Percentiles rank a stretch among this genome's conserved stretches.
Evolutionary conservation across 192 early-diverging fungal species (phyloP).

Genomic region (Podochytrium sp.): DNA sequence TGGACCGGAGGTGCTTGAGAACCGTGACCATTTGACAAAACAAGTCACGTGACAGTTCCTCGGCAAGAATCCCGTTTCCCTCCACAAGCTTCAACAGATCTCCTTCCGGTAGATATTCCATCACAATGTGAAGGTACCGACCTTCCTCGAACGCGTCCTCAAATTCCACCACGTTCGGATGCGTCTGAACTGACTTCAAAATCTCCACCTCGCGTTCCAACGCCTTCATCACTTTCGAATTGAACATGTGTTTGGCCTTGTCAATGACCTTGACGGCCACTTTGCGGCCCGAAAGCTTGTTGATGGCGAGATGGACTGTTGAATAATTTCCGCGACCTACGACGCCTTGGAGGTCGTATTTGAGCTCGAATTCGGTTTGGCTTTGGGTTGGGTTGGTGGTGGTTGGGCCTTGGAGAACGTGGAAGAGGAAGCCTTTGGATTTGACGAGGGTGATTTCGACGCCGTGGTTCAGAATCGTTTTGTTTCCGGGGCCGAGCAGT

Average conservation of each 20-base stretch:
- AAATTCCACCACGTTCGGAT: slow-evolving; percentile 40
- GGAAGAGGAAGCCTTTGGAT: slow-evolving; percentile 21
- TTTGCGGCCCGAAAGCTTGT: slow-evolving; percentile 33
- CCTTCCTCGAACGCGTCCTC: slow-evolving; percentile 33
- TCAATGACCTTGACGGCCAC: slow-evolving; percentile 46
- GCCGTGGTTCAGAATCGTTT: slow-evolving; percentile 29
- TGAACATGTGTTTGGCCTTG: slow-evolving; percentile 24
- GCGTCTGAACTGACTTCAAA: background rate
- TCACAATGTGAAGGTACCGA: slow-evolving; percentile 25
- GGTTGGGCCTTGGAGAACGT: background rate
- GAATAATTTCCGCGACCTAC: slow-evolving; percentile 40
- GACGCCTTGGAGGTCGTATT: slow-evolving; percentile 18
- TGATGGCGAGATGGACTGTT: slow-evolving; percentile 30
- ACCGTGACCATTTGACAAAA: slow-evolving; percentile 40
- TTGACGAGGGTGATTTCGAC: slow-evolving; percentile 13
- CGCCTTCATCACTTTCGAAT: slow-evolving; percentile 31
- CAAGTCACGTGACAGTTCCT: slow-evolving; percentile 22
- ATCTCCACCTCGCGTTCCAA: slow-evolving; percentile 38
- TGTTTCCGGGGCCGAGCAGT: slow-evolving; percentile 19
- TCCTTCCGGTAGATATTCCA: slow-evolving; percentile 38
- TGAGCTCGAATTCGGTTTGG: background rate
- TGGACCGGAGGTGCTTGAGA: slow-evolving; percentile 28
- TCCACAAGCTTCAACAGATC: slow-evolving; percentile 35
- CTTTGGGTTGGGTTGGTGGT: background rate
- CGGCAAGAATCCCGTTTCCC: background rate